phyloP scores from a whole-genome alignment of 345 rosid species.

The Linum tenue region DNA sequence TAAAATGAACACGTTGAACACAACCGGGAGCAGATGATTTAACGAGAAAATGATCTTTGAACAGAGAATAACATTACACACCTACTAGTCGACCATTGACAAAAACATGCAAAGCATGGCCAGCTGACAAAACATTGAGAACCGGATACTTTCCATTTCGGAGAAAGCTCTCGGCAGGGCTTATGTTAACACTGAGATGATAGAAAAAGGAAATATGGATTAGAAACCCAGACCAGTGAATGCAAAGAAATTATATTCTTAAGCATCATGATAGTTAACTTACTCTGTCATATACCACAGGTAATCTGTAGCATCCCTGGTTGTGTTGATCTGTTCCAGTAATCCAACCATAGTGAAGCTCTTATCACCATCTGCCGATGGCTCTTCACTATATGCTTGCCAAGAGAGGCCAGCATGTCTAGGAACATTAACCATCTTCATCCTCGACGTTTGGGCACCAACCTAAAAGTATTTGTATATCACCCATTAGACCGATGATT shows the following conservation, averaged over 20 bases:
- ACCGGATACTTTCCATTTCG: constrained; percentile 21
- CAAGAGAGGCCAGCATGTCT: constrained; percentile 81
- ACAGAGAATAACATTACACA: constrained; percentile 9
- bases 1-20: background rate
- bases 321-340: constrained; percentile 92
- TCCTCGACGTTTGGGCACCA: constrained; percentile 77
- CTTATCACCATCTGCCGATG: constrained; percentile 50
- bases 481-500: background rate
- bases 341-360: constrained; percentile 75
- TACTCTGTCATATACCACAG: constrained; percentile 98
- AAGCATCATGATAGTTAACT: constrained; percentile 26
- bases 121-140: constrained; percentile 62
- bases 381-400: constrained; percentile 82
- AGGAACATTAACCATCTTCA: constrained; percentile 82
- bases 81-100: constrained; percentile 74
- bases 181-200: constrained; percentile 24
- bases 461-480: constrained; percentile 32
- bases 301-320: constrained; percentile 81
- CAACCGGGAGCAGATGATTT: background rate
- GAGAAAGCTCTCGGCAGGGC: constrained; percentile 29
- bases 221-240: background rate
- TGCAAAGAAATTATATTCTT: background rate
- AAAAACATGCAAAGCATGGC: constrained; percentile 66
- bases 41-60: background rate
- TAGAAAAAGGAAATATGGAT: background rate